Conservation (phyloP, 495 filamentous ascomycete species). For the Neurospora sp. region DNA sequence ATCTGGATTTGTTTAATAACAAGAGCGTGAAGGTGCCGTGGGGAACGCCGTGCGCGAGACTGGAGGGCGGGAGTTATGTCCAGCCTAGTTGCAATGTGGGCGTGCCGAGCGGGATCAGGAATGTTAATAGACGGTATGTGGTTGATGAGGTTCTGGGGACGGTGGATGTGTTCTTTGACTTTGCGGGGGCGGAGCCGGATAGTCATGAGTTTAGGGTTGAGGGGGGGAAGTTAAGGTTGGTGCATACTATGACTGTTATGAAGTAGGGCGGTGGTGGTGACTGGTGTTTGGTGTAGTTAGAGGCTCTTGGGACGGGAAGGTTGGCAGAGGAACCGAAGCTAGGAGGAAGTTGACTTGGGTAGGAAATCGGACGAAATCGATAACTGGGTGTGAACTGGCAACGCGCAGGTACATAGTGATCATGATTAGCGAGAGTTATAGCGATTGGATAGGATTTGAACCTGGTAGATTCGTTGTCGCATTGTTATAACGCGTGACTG, state of each 20-base stretch:
- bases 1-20: slow-evolving; percentile 33
- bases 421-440: neutral
- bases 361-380: neutral
- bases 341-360: neutral
- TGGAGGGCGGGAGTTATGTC: slow-evolving; percentile 38
- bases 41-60: slow-evolving; percentile 36
- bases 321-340: neutral
- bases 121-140: slow-evolving; percentile 11
- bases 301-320: slow-evolving; percentile 5
- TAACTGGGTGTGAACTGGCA: neutral
- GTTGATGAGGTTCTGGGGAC: slow-evolving; percentile 36
- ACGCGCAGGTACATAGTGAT: neutral
- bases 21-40: slow-evolving; percentile 33
- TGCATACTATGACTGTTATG: slow-evolving; percentile 8
- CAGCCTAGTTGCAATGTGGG: slow-evolving; percentile 28
- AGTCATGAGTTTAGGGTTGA: slow-evolving; percentile 30
- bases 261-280: neutral
- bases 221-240: slow-evolving; percentile 10
- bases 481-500: neutral
- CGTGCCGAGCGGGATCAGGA: slow-evolving; percentile 23
- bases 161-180: slow-evolving; percentile 31
- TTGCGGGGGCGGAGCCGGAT: slow-evolving; percentile 22
- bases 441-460: neutral
- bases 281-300: neutral
- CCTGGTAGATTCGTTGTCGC: neutral